Base-by-base conservation (phyloP, 345 rosid genomes). In the Euclidium syriacum region DNA sequence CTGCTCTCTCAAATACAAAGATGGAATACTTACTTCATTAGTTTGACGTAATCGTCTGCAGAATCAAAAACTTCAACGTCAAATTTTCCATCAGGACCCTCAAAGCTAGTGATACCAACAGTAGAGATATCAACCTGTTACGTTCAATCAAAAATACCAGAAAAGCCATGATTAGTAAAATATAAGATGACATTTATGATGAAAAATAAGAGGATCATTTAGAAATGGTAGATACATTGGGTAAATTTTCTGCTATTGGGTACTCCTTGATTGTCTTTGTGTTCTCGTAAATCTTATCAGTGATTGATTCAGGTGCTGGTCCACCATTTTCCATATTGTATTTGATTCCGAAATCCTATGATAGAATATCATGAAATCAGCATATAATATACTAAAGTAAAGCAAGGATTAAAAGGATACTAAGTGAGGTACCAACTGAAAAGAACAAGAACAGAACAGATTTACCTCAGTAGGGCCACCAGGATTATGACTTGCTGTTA, bases 381-480 rank as follows among this genome's bases (percentile, higher is more conserved):
- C 7, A 58, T 12, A 17, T n/a, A 17, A 22, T n/a, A n/a, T 19
- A 62, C n/a, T 3, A 35, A 34, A 26, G 12, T 38, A 16, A 19
- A 39, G 44, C 58, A 38, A 58, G 19, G 40, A 42, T 10, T 12
- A 30, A 35, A 24, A 6, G 11, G 14, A 32, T 19, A 1, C 22
- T 8, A 19, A 11, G 40, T 30, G 40, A 27, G 65, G 25, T 19
- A 14, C 20, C 32, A 10, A 8, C 1, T 16, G 23, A 23, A 40
- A 29, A 35, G 55, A 44, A n/a, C 42, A 59, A 59, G 30, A 60
- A 23, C 12, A 40, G 6, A 18, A 30, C 49, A 7, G 35, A 90
- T n/a, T n/a, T n/a, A n/a, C 98, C 96, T 91, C 98, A 73, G 74
- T 59, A 22, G 98, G 98, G 66, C 98, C 98, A 64, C 98, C 98